Base-by-base conservation (phyloP, 176 grass and related monocot genomes). In the Lolium multiflorum region DNA sequence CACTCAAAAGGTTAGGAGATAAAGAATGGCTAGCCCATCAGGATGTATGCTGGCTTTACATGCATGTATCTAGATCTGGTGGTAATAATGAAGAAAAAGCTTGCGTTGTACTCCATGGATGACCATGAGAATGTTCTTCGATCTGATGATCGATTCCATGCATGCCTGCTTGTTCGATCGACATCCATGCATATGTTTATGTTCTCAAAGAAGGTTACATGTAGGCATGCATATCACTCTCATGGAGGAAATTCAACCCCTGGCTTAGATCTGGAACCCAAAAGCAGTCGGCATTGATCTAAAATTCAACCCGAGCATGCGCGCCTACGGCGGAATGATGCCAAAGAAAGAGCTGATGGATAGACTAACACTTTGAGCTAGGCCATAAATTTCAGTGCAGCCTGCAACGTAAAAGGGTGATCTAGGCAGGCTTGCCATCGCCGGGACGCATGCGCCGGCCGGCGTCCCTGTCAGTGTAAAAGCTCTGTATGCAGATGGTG, bases 381-480 rank as follows among this genome's bases (percentile, higher is more conserved):
- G 46, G 0, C 8, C 46, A 47, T 9, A 47, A 47, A 47, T 47
- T 47, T 47, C 46, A 47, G 46, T 8, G 46, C 26, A 9, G 17
- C 9, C 15, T 44, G 22, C 28, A 14, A 48, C 22, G 11, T 61
- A 28, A 43, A 83, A 38, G 48, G 47, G 83, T 87, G 2, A 83
- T 84, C 24, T 79, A 11, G 48, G 76, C 75, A 41, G 7, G 81
- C 81, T 61, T 78, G 89, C 28, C 46, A 51, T 51, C 44, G 13
- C 26, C 25, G 25, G 10, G 62, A 64, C 62, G 71, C 73, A 75
- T 14, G 71, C 81, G 66, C 54, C 54, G 54, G 66, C 54, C 54
- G 54, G 5, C 85, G 77, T 91, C 89, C 2, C 69, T 88, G 58
- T 91, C 89, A 81, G 28, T 51, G 70, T 57, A 51, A 91, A 88